Evolutionary conservation across 257 asterid genomes (phyloP), one percentile per base, ranked within the genome.

Genomic region (Euphrasia confusa): DNA sequence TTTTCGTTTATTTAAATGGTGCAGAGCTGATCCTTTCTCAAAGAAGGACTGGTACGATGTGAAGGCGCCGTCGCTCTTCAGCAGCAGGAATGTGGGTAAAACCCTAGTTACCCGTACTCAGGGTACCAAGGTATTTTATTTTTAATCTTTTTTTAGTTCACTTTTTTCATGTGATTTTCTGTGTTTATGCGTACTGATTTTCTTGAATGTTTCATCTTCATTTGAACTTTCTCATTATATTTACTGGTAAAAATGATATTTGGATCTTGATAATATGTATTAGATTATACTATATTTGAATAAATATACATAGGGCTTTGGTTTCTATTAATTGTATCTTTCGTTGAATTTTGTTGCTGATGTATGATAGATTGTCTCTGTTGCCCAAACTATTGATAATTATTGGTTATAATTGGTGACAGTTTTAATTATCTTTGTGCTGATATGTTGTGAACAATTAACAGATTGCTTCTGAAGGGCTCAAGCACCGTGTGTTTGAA

Each of bases 401-500:
- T 4, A 8, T 33, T 33, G 40, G 7, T 35, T 35, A 7, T 7
- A 6, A 1, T 35, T 44, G 49, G 50, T 13, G 50, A 44, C 10
- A 1, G 1, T 11, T 44, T 44, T 4, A 10, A 13, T 44, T 44
- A 47, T 47, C 18, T 2, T 17, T 50, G 6, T 17, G 13, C 40
- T 35, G 33, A 7, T 15, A 58, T 5, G 48, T 58, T 24, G 10
- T 54, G 5, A 30, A 2, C 24, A 2, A 50, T 14, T 50, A 18
- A 37, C 60, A 53, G 70, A 72, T 72, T 40, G 75, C 97, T 10
- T 87, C 97, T 0, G 97, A 90, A 67, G 97, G 97, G 35, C 91
- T 90, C 42, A 90, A 90, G 81, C 94, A 90, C 17, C 85, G 97
- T 69, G 93, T 90, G 15, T 82, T 90, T 5, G 97, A 90, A 70